Evolutionary conservation across 2,329 filamentous ascomycete genomes (phyloP), one percentile per base, ranked within the genome.

Genomic region (Zarea fungicola): DNA sequence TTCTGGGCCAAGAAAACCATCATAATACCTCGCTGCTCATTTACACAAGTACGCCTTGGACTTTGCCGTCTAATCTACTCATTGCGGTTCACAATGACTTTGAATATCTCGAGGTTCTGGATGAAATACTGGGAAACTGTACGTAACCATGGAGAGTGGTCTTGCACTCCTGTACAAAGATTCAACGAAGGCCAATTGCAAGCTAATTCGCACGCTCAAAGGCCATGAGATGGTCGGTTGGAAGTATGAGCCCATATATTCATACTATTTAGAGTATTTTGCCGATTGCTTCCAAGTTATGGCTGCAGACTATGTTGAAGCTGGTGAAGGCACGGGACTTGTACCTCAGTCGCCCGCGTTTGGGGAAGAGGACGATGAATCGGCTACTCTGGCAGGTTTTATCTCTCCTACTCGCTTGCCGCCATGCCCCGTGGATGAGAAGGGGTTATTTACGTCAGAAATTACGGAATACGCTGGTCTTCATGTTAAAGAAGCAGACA

Each of bases 31-130:
- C 83, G 8, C 44, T 62, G 7, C 35, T 59, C 9, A 52, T 54
- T 10, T 62, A 56, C 81, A 88, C 85, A 16, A 92, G 87, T 10
- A 91, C 87, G 1, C 87, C 87, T 2, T 73, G 87, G 87, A 91
- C 87, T 2, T 70, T 93, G 41, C 87, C 87, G 9, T 89, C 85
- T n/a, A 85, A 92, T 67, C 74, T 78, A 25, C 83, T 78, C 10
- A 76, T 93, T 40, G 85, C 84, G 37, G 84, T 79, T 16, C 80
- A 91, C 60, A 85, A 87, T 7, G 79, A 87, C 52, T 89, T 88
- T 57, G 87, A 91, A 61, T 92, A 92, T 65, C 66, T 90, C 59
- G 84, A 88, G 63, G 83, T 89, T 39, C 72, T 76, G 40, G 85
- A 89, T 56, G 78, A 85, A 71, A 71, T 19, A 80, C 81, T 0